These are phyloP conservation scores for Salmacisia buchloeana DNA, from an alignment of 1,284 basidiomycete species.

Conservation along the genomic window DNA sequence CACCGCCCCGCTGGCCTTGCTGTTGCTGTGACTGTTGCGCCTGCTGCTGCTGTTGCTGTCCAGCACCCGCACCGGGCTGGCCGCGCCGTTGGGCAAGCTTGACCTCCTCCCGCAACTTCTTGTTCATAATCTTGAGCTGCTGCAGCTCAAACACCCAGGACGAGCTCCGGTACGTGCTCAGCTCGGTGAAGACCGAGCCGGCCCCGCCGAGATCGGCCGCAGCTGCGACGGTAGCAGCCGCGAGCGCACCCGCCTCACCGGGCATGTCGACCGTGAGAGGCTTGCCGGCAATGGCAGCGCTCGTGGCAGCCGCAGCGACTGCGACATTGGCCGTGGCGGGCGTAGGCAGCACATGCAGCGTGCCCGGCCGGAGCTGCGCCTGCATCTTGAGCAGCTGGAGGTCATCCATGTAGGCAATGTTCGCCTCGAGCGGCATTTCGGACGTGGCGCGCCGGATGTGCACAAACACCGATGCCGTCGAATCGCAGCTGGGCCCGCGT, in stretches of 20 bases:
- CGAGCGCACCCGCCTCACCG: background rate
- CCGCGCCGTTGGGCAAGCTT: background rate
- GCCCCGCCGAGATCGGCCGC: background rate
- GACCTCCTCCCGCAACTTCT: slow-evolving; percentile 38
- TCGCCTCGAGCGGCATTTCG: background rate
- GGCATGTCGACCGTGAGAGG: background rate
- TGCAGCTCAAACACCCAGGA: slow-evolving; percentile 46
- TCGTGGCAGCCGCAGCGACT: background rate
- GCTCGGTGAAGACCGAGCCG: slow-evolving; percentile 37
- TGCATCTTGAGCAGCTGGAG: background rate
- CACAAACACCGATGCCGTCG: slow-evolving; percentile 7
- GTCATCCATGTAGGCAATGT: slow-evolving; percentile 2
- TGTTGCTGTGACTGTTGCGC: background rate
- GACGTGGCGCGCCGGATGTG: slow-evolving; percentile 2
- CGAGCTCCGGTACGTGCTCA: slow-evolving; percentile 33
- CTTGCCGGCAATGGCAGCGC: background rate
- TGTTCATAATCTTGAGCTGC: slow-evolving; percentile 43
- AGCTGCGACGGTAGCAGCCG: background rate
- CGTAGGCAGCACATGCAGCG: background rate
- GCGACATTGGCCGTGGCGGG: background rate
- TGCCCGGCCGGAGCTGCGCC: background rate
- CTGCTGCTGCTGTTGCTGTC: background rate
- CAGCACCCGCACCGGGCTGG: background rate
- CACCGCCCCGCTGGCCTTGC: background rate
- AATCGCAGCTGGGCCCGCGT: background rate